phyloP scores from a whole-genome alignment of 208 protist genomes.

The Crithidia bombi region DNA sequence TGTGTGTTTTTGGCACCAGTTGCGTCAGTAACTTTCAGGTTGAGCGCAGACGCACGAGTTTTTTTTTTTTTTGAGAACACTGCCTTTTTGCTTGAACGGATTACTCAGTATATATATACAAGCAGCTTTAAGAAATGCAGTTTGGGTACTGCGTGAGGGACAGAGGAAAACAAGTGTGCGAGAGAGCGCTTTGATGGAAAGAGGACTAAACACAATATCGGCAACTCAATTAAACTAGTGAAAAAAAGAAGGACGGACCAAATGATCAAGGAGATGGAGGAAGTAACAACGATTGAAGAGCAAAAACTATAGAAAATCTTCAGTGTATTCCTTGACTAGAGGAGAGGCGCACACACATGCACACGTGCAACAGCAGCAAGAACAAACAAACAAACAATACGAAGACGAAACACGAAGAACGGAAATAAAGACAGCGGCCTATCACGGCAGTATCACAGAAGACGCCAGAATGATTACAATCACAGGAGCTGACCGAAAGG shows the following conservation, averaged over 20 bases:
- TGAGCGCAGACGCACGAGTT: no score
- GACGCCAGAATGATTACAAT: no score
- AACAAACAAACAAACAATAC: conserved; percentile 16
- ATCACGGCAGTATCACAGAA: no score
- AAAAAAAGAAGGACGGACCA: not conserved
- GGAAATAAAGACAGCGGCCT: no score
- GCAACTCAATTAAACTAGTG: not conserved
- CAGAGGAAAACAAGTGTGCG: conserved; percentile 1
- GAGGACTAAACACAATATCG: conserved; percentile 6
- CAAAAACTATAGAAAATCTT: not conserved
- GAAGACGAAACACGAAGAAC: conserved; percentile 13
- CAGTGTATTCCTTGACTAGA: no score
- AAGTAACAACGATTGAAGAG: not conserved
- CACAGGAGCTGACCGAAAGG: no score
- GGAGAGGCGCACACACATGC: no score
- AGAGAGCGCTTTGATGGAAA: not conserved
- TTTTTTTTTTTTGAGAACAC: not conserved
- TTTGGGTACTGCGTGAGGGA: no score
- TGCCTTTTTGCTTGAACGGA: conserved; percentile 1
- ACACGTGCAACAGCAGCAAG: no score
- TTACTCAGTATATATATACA: not conserved
- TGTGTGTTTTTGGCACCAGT: no score
- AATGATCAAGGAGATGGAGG: not conserved
- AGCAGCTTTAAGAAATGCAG: no score
- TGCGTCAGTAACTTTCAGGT: no score